A percentile compares a stretch with the other conserved stretches of the same genome.
Evolutionary conservation across 352 stramenopile genomes (phyloP).

Genomic region (Pythium myriotylum): DNA sequence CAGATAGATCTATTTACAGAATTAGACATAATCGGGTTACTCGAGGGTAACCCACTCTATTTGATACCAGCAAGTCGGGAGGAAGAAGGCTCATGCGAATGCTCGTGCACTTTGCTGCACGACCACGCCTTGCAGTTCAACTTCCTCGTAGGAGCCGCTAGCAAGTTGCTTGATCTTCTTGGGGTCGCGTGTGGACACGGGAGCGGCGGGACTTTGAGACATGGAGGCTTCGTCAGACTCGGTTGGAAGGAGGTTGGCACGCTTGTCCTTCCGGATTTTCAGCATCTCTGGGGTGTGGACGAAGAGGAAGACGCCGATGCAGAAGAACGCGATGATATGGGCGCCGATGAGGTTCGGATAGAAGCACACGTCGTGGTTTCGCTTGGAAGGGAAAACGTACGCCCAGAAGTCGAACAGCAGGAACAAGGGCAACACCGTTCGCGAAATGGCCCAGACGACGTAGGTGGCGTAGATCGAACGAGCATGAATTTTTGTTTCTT

Average conservation of each 20-base stretch:
- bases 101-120: conserved; percentile 19
- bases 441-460: conserved; percentile 71
- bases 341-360: conserved; percentile 77
- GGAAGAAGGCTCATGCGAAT: conserved; percentile 12
- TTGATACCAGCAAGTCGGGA: not conserved
- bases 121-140: conserved; percentile 14
- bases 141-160: conserved; percentile 33
- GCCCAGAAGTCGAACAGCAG: conserved; percentile 76
- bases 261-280: conserved; percentile 19
- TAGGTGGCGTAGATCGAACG: conserved; percentile 78
- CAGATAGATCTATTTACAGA: conserved; percentile 29
- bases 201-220: conserved; percentile 6
- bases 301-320: conserved; percentile 81
- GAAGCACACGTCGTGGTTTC: conserved; percentile 77
- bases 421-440: conserved; percentile 74
- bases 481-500: conserved; percentile 67
- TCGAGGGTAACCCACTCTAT: conserved; percentile 5
- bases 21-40: conserved; percentile 21
- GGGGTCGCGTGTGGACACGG: conserved; percentile 19
- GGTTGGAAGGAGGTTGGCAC: conserved; percentile 14
- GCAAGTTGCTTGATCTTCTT: conserved; percentile 33
- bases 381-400: conserved; percentile 68
- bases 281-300: conserved; percentile 76
- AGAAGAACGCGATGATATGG: conserved; percentile 82
- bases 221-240: conserved; percentile 1